Conservation (phyloP, 352 stramenopile species). For the Phytophthora ohioensis region DNA sequence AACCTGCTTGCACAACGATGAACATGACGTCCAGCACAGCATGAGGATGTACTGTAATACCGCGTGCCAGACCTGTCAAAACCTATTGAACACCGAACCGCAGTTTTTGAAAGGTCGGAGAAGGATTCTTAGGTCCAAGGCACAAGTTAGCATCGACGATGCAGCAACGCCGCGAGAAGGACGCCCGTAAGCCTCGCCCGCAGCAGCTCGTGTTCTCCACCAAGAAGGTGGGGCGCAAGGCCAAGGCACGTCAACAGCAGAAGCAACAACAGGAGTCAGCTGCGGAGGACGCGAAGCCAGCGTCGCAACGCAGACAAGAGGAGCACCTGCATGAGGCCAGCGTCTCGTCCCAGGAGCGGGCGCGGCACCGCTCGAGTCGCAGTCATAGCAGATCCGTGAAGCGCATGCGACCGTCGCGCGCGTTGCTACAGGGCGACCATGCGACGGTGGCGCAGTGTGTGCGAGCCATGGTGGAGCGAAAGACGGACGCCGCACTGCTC, state of each 20-base stretch:
- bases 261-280: constrained; percentile 16
- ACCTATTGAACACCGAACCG: constrained; percentile 9
- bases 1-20: too few relatives aligned
- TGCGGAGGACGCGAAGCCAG: constrained; percentile 17
- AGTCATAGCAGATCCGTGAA: constrained; percentile 55
- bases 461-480: constrained; percentile 88
- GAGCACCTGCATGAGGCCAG: constrained; percentile 13
- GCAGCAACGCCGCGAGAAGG: constrained; percentile 39
- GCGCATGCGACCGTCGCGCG: constrained; percentile 67
- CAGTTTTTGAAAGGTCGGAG: constrained; percentile 24
- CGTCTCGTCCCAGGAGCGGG: constrained; percentile 14
- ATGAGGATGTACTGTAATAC: too few relatives aligned
- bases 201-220: constrained; percentile 77
- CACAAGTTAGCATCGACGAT: constrained; percentile 18
- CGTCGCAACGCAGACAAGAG: constrained; percentile 17
- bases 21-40: too few relatives aligned
- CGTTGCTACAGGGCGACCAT: constrained; percentile 79
- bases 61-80: constrained; percentile 6
- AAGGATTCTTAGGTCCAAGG: constrained; percentile 16
- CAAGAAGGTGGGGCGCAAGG: constrained; percentile 54
- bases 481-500: constrained; percentile 94
- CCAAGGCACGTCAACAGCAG: constrained; percentile 39
- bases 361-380: constrained; percentile 33
- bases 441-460: constrained; percentile 80
- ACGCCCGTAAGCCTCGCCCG: constrained; percentile 26